A percentile compares a stretch with the other conserved stretches of the same genome.
These are phyloP conservation scores for Piper longum DNA, from an alignment of 164 flowering plant species.

Conservation along the genomic window DNA sequence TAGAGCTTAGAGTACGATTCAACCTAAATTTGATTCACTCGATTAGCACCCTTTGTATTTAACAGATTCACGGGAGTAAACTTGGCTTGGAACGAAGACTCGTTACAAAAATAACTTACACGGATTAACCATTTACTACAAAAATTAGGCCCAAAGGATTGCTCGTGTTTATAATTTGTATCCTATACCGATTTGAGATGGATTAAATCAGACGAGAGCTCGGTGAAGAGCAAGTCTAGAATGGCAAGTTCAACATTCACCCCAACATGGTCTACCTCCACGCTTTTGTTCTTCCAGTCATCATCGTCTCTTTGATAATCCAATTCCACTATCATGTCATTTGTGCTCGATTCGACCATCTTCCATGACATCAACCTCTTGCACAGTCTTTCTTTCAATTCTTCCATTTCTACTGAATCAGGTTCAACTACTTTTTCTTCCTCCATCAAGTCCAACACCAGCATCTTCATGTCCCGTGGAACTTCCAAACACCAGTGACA, in stretches of 20 bases:
- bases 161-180: not conserved
- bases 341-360: constrained; percentile 47
- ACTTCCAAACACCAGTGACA: constrained; percentile 5
- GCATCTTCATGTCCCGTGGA: constrained; percentile 37
- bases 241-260: constrained; percentile 40
- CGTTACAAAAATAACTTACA: no score
- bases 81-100: no score
- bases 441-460: constrained; percentile 48
- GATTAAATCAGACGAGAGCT: constrained; percentile 42
- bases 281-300: constrained; percentile 34
- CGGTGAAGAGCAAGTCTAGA: constrained; percentile 36
- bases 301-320: constrained; percentile 35
- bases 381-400: constrained; percentile 26
- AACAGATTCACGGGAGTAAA: no score
- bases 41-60: no score
- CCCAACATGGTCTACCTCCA: constrained; percentile 25
- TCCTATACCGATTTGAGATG: not conserved
- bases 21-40: no score
- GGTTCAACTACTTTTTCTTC: constrained; percentile 19
- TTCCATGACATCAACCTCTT: constrained; percentile 53
- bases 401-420: constrained; percentile 9
- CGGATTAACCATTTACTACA: not conserved
- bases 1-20: no score
- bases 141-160: not conserved
- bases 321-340: constrained; percentile 76